These are phyloP conservation scores for Arctium minus DNA, from an alignment of 129 eudicot species.

Conservation along the genomic window DNA sequence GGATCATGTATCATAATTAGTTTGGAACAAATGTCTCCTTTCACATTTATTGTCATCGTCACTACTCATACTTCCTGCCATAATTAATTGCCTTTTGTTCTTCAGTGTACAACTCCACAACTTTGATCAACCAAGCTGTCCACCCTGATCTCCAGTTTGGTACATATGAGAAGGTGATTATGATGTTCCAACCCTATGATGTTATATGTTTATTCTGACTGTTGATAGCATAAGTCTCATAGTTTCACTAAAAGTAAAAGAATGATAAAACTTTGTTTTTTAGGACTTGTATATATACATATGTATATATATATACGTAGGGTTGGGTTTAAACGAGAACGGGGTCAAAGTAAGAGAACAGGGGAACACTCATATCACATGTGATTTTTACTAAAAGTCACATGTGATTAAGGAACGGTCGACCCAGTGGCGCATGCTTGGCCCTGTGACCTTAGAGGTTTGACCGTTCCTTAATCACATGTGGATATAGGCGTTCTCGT, in stretches of 20 bases:
- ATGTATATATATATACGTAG: too few relatives aligned
- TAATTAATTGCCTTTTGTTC: constrained; percentile 17
- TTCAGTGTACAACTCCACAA: constrained; percentile 41
- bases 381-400: background rate
- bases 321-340: background rate
- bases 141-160: constrained; percentile 59
- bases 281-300: background rate
- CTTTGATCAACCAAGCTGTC: constrained; percentile 34
- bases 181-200: background rate
- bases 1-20: too few relatives aligned
- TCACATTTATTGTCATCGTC: background rate
- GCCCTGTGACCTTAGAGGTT: too few relatives aligned
- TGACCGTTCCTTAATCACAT: too few relatives aligned
- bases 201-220: background rate
- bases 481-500: background rate
- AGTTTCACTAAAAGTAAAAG: background rate
- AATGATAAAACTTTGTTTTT: background rate
- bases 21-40: background rate
- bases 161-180: constrained; percentile 63
- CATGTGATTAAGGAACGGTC: background rate
- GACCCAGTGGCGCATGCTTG: too few relatives aligned
- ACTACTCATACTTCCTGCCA: background rate
- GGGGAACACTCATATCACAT: background rate
- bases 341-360: background rate
- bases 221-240: background rate